A percentile compares a stretch with the other conserved stretches of the same genome.
These are phyloP conservation scores for Coemansia sp. DNA, from an alignment of 192 early-diverging fungal genomes.

Conservation along the genomic window DNA sequence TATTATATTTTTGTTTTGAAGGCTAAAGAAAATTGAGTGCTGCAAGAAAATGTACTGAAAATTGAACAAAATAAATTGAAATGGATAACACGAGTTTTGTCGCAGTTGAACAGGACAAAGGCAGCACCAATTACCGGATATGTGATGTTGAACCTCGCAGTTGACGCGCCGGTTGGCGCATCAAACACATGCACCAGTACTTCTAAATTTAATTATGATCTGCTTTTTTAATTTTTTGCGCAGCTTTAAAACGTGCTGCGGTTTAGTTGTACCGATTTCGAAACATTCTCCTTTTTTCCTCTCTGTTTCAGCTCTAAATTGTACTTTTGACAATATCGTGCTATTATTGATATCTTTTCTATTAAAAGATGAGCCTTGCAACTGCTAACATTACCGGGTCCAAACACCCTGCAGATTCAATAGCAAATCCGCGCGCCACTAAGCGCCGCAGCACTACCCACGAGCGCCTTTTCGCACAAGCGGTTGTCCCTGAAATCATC, in stretches of 20 bases:
- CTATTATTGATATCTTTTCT: no score
- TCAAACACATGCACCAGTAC: no score
- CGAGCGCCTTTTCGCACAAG: slow-evolving; percentile 24
- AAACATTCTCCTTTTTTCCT: neutral
- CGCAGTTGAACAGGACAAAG: no score
- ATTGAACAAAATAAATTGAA: no score
- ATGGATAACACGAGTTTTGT: no score
- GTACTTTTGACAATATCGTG: neutral
- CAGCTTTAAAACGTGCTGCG: neutral
- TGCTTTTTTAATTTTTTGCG: slow-evolving; percentile 4
- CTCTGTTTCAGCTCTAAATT: neutral
- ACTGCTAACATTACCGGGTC: neutral
- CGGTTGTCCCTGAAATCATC: slow-evolving; percentile 33
- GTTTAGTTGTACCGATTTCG: neutral
- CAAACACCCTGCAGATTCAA: no score
- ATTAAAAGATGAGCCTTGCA: slow-evolving; percentile 1
- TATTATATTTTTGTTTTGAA: no score
- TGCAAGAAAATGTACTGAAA: no score
- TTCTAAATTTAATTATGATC: neutral
- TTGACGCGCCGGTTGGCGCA: no score
- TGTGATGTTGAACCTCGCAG: no score
- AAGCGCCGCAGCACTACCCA: slow-evolving; percentile 31
- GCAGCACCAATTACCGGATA: no score
- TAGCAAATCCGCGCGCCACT: neutral
- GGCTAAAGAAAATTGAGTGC: no score